These are phyloP conservation scores for Albatrellus ellisii DNA, from an alignment of 768 basidiomycete genomes.

Conservation along the genomic window DNA sequence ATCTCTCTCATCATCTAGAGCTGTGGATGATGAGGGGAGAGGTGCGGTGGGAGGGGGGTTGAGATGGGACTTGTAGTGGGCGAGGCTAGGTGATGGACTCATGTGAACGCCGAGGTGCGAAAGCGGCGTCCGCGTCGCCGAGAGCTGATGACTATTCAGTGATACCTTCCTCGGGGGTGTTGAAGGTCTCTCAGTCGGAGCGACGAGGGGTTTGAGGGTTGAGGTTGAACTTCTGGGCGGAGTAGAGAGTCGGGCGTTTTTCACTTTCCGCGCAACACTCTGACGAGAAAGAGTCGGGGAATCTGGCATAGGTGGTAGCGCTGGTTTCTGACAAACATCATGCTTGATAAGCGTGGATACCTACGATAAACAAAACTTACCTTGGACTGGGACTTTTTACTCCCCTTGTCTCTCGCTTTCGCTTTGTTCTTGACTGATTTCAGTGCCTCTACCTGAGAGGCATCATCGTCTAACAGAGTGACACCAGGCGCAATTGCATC, in stretches of 20 bases:
- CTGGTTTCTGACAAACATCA: slow-evolving; percentile 2
- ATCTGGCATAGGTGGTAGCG: slow-evolving; percentile 9
- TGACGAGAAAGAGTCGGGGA: slow-evolving; percentile 12
- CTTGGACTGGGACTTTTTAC: slow-evolving; percentile 1
- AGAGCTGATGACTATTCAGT: slow-evolving; percentile 29
- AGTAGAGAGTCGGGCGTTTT: slow-evolving; percentile 1
- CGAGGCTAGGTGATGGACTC: slow-evolving; percentile 53
- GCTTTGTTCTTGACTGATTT: slow-evolving; percentile 12
- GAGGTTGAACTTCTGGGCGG: slow-evolving; percentile 4
- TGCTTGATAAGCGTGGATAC: background rate
- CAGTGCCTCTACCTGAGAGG: background rate
- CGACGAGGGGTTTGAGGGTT: slow-evolving; percentile 9
- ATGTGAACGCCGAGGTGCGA: slow-evolving; percentile 58
- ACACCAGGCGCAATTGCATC: slow-evolving; percentile 13
- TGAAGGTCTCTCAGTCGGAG: slow-evolving; percentile 27
- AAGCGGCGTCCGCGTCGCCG: slow-evolving; percentile 51
- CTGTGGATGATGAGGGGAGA: slow-evolving; percentile 21
- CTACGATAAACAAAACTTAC: background rate
- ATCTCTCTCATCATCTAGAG: slow-evolving; percentile 23
- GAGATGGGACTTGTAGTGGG: slow-evolving; percentile 55
- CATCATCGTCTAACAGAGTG: slow-evolving; percentile 5
- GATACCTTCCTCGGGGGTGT: slow-evolving; percentile 22
- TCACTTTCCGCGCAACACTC: slow-evolving; percentile 1
- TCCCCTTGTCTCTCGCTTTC: background rate
- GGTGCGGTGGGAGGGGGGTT: slow-evolving; percentile 41